Base-by-base conservation (phyloP, 1,284 basidiomycete species). In the Phaffia rhodozyma region DNA sequence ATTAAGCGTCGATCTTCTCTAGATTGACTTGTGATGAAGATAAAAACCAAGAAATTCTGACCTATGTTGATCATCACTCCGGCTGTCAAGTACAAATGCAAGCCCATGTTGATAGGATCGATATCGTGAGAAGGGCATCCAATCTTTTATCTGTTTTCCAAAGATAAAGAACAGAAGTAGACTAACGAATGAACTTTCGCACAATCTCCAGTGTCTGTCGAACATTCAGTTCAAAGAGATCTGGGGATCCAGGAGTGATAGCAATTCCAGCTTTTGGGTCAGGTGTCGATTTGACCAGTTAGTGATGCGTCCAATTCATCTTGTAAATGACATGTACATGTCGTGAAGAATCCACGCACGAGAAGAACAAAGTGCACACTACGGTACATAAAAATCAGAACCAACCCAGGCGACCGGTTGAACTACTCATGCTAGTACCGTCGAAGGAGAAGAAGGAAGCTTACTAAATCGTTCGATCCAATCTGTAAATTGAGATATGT, bases 151-250 rank as follows among this genome's bases (percentile, higher is more conserved):
- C 30, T 23, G 1, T 16, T 16, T n/a, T 21, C 32, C 20, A 16
- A 21, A 25, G 23, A 30, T 0, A 3, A 30, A 49, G 13, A 7
- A 2, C 16, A 20, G 29, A 16, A 29, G n/a, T n/a, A 7, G 18
- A 59, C 62, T 55, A 23, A 64, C 62, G 63, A 13, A 65, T 51
- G 6, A 20, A 25, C n/a, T 54, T 7, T 32, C 63, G 58, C 21
- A 65, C 58, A 29, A 61, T 56, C 63, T 65, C 63, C 18, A 65
- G 34, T 2, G 58, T 55, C n/a, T 65, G 58, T 21, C 63, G 58
- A 0, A 65, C 54, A 21, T 20, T 43, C 6, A 52, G 4, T 43
- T 60, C 63, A 30, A 65, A 65, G 20, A 48, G 1, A 18, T 60
- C 63, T 5, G 63, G 63, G 1, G 52, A 32, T 7, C 63, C 59